phyloP scores from a whole-genome alignment of 1,284 basidiomycete species.

The Xanthoconium separans region DNA sequence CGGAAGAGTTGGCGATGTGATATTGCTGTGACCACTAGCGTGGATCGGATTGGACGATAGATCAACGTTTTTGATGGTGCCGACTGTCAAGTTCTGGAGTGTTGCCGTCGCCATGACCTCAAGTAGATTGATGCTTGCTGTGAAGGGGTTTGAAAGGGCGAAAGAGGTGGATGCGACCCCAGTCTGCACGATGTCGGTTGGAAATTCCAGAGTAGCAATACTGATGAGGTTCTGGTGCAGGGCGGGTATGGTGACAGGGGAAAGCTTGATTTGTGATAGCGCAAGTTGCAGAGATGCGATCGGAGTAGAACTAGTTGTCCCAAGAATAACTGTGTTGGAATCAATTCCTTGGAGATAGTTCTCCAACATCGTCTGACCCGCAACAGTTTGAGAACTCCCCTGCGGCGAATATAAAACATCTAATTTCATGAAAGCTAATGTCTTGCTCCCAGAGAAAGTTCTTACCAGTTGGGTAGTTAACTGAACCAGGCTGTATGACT shows the following conservation, averaged over 20 bases:
- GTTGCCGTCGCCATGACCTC: constrained; percentile 57
- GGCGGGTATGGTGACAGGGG: constrained; percentile 66
- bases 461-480: constrained; percentile 52
- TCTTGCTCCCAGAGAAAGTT: neutral
- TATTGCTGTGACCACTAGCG: constrained; percentile 59
- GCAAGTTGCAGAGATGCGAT: constrained; percentile 67
- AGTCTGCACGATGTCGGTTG: constrained; percentile 56
- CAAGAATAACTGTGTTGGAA: constrained; percentile 58
- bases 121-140: constrained; percentile 69
- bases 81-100: constrained; percentile 53
- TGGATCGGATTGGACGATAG: constrained; percentile 55
- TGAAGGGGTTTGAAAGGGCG: constrained; percentile 70
- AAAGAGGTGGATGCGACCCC: constrained; percentile 58
- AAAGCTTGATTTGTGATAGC: constrained; percentile 60
- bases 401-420: constrained; percentile 68
- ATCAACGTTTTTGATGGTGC: constrained; percentile 57
- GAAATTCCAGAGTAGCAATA: constrained; percentile 54
- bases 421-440: constrained; percentile 14
- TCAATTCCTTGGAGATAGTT: constrained; percentile 71
- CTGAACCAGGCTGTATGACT: constrained; percentile 55
- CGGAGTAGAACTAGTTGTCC: constrained; percentile 57
- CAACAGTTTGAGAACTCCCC: constrained; percentile 47
- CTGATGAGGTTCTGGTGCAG: constrained; percentile 65
- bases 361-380: constrained; percentile 63
- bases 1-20: constrained; percentile 60